Percentiles rank a stretch among this genome's conserved stretches.
phyloP scores from a whole-genome alignment of 139 green algal genomes.

The Tetratostichococcus sp. region DNA sequence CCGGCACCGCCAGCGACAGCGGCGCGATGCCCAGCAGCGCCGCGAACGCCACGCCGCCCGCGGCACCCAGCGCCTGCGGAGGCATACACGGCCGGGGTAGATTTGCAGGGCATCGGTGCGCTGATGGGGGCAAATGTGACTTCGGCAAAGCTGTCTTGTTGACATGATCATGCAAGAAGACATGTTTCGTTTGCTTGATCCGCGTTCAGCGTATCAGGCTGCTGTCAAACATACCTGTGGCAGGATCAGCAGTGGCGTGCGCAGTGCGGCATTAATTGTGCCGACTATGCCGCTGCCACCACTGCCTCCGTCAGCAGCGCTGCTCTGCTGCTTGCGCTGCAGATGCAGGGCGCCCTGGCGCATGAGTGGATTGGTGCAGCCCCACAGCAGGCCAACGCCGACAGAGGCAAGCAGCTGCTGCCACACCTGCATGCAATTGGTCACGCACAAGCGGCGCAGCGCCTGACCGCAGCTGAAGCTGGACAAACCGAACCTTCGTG shows the following conservation, averaged over 20 bases:
- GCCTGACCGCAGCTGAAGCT: no score
- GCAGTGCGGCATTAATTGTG: not conserved
- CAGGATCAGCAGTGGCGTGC: not conserved
- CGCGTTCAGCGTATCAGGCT: no score
- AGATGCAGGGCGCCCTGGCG: conserved; percentile 26
- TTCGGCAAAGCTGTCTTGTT: no score
- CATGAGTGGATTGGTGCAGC: conserved; percentile 65
- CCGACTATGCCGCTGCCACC: not conserved
- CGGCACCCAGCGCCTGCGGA: conserved; percentile 44
- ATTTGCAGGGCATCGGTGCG: no score
- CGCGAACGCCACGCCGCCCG: conserved; percentile 48
- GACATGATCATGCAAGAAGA: no score
- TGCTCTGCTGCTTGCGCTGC: not conserved
- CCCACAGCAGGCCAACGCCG: conserved; percentile 48
- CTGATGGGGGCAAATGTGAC: conserved; percentile 7
- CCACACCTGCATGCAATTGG: not conserved
- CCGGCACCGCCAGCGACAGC: conserved; percentile 49
- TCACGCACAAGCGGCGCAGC: not conserved
- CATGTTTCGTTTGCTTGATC: no score
- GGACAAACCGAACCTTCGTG: no score
- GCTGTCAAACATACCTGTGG: not conserved
- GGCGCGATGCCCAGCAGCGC: conserved; percentile 27
- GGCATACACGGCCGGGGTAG: no score
- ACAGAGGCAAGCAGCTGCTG: conserved; percentile 1
- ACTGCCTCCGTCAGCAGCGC: not conserved